These are phyloP conservation scores for Erodium trifolium DNA, from an alignment of 441 rosid species.

Conservation along the genomic window DNA sequence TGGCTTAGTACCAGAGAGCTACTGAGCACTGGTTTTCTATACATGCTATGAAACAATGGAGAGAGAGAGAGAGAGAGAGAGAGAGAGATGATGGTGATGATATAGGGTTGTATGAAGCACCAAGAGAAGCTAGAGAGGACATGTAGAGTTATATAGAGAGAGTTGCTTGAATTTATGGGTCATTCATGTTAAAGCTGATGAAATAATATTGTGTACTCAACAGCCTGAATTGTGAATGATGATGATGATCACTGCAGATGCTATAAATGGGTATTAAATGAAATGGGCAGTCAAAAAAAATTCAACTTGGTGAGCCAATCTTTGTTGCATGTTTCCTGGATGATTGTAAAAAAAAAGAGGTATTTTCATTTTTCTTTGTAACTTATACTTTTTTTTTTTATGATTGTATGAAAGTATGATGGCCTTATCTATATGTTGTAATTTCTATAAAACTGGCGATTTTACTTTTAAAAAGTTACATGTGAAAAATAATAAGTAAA, in stretches of 20 bases:
- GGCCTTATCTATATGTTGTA: no score
- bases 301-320: slow-evolving; percentile 24
- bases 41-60: slow-evolving; percentile 9
- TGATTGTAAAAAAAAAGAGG: no score
- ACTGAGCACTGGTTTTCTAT: background rate
- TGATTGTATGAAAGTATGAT: no score
- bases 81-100: background rate
- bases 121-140: slow-evolving; percentile 12
- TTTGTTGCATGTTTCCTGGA: no score
- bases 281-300: slow-evolving; percentile 21
- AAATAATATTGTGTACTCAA: no score
- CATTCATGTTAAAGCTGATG: slow-evolving; percentile 5
- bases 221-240: no score
- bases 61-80: slow-evolving; percentile 15
- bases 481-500: no score
- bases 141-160: background rate
- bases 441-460: no score
- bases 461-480: no score
- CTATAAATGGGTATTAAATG: slow-evolving; percentile 40
- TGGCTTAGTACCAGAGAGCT: no score
- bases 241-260: slow-evolving; percentile 1
- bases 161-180: slow-evolving; percentile 14
- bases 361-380: no score
- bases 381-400: no score
- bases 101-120: slow-evolving; percentile 7